phyloP scores from a whole-genome alignment of 768 basidiomycete genomes.

The Suillus subalutaceus region DNA sequence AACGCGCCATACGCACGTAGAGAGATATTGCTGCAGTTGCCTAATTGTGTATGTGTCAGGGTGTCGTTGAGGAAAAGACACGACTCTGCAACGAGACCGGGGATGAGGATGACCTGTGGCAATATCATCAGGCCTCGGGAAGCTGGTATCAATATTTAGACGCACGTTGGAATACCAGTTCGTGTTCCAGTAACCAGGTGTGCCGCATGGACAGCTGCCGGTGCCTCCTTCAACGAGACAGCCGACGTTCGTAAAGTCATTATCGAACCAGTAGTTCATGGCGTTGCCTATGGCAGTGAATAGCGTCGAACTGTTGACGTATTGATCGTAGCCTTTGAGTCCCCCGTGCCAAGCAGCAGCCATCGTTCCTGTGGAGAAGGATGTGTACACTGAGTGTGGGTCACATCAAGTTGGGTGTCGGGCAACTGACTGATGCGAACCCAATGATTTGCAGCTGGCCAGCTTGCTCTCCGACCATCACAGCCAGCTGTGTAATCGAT shows the following conservation, averaged over 20 bases:
- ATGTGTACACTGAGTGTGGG: background rate
- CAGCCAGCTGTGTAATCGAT: conserved; percentile 70
- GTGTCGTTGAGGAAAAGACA: conserved; percentile 57
- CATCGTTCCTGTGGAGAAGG: conserved; percentile 45
- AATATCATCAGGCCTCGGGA: background rate
- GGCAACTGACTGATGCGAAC: conserved; percentile 46
- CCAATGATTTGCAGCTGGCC: conserved; percentile 70
- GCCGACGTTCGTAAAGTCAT: conserved; percentile 54
- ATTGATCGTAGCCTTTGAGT: conserved; percentile 41
- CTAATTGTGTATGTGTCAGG: conserved; percentile 43
- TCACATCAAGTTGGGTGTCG: background rate
- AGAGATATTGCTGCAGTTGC: conserved; percentile 53
- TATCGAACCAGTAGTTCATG: conserved; percentile 66
- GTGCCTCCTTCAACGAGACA: conserved; percentile 62
- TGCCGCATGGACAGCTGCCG: conserved; percentile 55
- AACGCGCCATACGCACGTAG: conserved; percentile 54
- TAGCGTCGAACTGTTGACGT: conserved; percentile 43
- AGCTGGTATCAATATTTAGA: background rate
- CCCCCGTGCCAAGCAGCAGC: conserved; percentile 62
- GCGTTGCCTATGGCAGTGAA: conserved; percentile 47
- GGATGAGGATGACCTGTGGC: conserved; percentile 59
- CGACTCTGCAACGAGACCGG: conserved; percentile 54
- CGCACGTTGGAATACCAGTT: conserved; percentile 68
- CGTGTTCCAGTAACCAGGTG: conserved; percentile 57
- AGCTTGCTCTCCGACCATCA: conserved; percentile 62